These are phyloP conservation scores for Saccharum officinarum DNA, from an alignment of 176 grass and related monocot species.

Conservation along the genomic window DNA sequence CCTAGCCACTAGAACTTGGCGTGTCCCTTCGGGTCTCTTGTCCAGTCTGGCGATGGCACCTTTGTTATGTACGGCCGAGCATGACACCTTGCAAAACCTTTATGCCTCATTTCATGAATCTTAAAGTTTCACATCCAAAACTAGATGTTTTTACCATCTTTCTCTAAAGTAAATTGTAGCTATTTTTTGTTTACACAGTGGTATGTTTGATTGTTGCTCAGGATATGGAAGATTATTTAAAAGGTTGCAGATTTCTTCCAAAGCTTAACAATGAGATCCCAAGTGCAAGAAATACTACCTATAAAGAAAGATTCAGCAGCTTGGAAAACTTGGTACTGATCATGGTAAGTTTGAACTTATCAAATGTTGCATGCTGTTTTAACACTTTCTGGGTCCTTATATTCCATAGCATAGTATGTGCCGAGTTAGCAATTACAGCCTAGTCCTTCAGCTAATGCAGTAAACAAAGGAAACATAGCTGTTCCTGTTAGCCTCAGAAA, in stretches of 20 bases:
- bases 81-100: neutral
- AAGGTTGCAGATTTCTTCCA: constrained; percentile 94
- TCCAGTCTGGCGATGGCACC: neutral
- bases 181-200: neutral
- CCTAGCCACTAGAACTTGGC: neutral
- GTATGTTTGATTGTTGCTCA: constrained; percentile 37
- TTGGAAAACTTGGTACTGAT: constrained; percentile 87
- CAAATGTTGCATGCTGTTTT: constrained; percentile 6
- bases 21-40: neutral
- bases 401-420: neutral
- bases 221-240: constrained; percentile 83
- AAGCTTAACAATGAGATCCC: constrained; percentile 94
- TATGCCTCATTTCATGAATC: neutral
- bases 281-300: constrained; percentile 70
- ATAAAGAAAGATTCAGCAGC: constrained; percentile 86
- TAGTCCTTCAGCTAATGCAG: neutral
- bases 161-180: constrained; percentile 4
- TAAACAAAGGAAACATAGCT: neutral
- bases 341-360: constrained; percentile 68
- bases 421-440: neutral
- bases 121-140: neutral
- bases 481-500: neutral
- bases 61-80: too few relatives aligned
- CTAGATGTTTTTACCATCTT: neutral
- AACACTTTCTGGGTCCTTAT: neutral